Base-by-base conservation (phyloP, 2,329 filamentous ascomycete genomes). In the Huntiella decipiens region DNA sequence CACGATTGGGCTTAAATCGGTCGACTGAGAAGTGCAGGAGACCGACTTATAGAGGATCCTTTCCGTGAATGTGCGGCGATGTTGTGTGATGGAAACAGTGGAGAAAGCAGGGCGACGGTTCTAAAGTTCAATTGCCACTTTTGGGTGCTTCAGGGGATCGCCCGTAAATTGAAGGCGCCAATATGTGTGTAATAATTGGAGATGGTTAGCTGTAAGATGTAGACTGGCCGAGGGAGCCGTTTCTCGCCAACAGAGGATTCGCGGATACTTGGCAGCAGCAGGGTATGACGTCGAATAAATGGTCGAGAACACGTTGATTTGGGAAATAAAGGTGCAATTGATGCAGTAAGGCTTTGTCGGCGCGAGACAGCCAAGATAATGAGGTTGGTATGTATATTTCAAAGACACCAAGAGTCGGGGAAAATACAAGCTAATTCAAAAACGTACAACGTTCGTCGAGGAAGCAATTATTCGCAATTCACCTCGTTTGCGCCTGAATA, bases 111-210 rank as follows among this genome's bases (percentile, higher is more conserved):
- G 22, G n/a, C 39, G 19, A 17, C 19, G 6, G n/a, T 41, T 56
- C 58, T 57, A 55, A 54, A 56, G 53, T 53, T 44, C 53, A 55
- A 50, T 10, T 28, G 53, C 43, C 43, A 47, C 42, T 6, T 46
- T 31, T 41, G 28, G 10, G 39, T 41, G 19, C 39, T 28, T 41
- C 11, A 28, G 15, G 39, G 32, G 15, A 28, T 28, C 1, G 5
- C 32, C 39, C 10, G 15, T 28, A 12, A n/a, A 13, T 7, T 19
- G 16, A 41, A 4, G 13, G 39, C 5, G 19, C 5, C 33, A 41
- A 41, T 16, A 13, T 11, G 7, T 19, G n/a, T 19, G n/a, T n/a
- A 13, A 11, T 41, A 13, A 41, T 41, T 41, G 39, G 39, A 41
- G 17, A 41, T 7, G 5, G 13, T 7, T 38, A 13, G n/a, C 12